Base-by-base conservation (phyloP, 2,329 filamentous ascomycete species). In the Monosporascus cannonballus region DNA sequence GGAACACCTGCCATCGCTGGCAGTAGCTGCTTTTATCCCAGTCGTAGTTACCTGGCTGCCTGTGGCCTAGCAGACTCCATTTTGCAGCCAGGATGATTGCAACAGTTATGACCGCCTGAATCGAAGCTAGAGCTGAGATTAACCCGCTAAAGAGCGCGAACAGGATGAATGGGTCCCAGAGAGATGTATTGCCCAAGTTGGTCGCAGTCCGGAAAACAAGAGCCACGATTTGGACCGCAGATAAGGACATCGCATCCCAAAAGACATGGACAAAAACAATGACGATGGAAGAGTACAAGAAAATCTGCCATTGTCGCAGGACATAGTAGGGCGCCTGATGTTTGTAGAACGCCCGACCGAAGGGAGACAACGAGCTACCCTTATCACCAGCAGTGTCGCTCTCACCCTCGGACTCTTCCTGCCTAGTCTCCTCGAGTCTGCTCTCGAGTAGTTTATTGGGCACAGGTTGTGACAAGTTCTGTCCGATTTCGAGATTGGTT, bases 1-100 rank as follows among this genome's bases (percentile, higher is more conserved):
- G 68, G 60, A 77, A 78, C 8, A 81, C 60, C 59, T 83, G 78
- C 78, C 79, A 83, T 36, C 77, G 74, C 59, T 83, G 80, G 64
- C 78, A 81, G 65, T 82, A 83, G 17, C 72, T 69, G 20, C 69
- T 75, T 62, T 76, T 76, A 60, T 83, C 80, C 79, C 79, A 83
- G 64, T 81, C 76, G 58, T 80, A 80, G 55, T 76, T 76, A 15
- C 80, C 80, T 3, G 75, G 74, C 54, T 66, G 65, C 39, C 79
- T 71, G 20, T 73, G 73, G 17, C 79, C 79, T 24, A 82, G 67
- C 2, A 82, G 63, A 2, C 67, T 52, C 79, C 79, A 82, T 60
- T 83, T 82, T 8, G 73, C 65, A 3, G 57, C 66, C 51, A 82
- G 71, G 39, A 77, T 68, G 30, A 76, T 56, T 2, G 59, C 57